phyloP scores from a whole-genome alignment of 768 basidiomycete genomes.

The Fomitopsis serialis region DNA sequence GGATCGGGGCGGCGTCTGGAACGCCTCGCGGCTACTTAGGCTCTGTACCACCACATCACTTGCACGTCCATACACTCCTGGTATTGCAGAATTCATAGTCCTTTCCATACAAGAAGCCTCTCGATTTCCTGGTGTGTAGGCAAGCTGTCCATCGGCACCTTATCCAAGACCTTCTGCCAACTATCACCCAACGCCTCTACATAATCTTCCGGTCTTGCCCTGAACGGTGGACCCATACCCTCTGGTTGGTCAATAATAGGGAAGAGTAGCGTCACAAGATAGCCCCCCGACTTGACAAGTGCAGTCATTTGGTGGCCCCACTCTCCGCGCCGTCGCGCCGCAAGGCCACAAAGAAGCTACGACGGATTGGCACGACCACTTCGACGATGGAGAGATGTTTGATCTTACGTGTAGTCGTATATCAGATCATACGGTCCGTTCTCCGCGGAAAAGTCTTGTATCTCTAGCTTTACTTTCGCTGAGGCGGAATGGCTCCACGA shows the following conservation, averaged over 20 bases:
- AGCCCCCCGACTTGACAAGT: slow-evolving; percentile 56
- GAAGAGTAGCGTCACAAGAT: slow-evolving; percentile 54
- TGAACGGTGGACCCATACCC: slow-evolving; percentile 57
- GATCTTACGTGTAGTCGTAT: slow-evolving; percentile 57
- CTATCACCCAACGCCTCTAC: slow-evolving; percentile 39
- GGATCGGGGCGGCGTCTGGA: background rate
- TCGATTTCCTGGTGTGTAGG: slow-evolving; percentile 42
- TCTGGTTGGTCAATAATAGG: slow-evolving; percentile 41
- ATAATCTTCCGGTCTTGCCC: slow-evolving; percentile 53
- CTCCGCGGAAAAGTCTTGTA: slow-evolving; percentile 48
- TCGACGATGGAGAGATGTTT: background rate
- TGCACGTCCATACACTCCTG: no score
- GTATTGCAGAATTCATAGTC: no score
- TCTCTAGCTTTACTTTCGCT: slow-evolving; percentile 34
- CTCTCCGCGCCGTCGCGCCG: slow-evolving; percentile 41
- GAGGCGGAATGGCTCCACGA: slow-evolving; percentile 16
- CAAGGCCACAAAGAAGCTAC: slow-evolving; percentile 70
- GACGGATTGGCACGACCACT: background rate
- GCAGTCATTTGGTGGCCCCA: slow-evolving; percentile 57
- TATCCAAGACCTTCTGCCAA: slow-evolving; percentile 52
- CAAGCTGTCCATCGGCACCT: slow-evolving; percentile 37
- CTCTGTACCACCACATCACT: no score
- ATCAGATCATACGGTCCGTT: slow-evolving; percentile 45
- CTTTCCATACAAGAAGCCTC: slow-evolving; percentile 29
- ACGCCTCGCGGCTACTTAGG: no score